Conservation (phyloP, 1,139 yeast species). For the Suhomyces taliae region DNA sequence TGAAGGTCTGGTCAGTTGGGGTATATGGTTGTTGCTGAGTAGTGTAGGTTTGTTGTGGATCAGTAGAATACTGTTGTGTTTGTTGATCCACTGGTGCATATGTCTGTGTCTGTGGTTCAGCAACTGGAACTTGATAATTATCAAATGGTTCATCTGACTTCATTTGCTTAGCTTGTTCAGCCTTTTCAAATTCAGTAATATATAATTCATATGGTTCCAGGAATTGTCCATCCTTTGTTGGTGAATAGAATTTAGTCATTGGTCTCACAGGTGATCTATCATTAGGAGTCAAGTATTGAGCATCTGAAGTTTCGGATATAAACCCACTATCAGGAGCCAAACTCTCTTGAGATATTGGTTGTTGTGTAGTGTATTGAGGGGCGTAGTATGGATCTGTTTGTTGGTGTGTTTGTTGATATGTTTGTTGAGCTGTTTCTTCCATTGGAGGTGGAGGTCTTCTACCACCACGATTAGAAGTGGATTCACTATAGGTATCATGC, state of each 20-base stretch:
- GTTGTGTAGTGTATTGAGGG: neutral
- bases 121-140: conserved; percentile 22
- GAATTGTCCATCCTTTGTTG: conserved; percentile 12
- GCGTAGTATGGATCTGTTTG: neutral
- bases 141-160: conserved; percentile 30
- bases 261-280: conserved; percentile 3
- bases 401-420: conserved; percentile 1
- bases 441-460: conserved; percentile 19
- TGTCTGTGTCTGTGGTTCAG: conserved; percentile 1
- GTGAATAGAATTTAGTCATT: conserved; percentile 4
- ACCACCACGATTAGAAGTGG: conserved; percentile 2
- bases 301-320: neutral
- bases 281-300: conserved; percentile 6
- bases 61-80: neutral
- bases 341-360: neutral
- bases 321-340: neutral
- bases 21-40: neutral
- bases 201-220: conserved; percentile 26
- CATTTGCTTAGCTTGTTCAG: conserved; percentile 7
- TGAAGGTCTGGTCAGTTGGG: neutral
- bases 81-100: neutral
- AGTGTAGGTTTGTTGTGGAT: too few relatives aligned
- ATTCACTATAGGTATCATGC: neutral
- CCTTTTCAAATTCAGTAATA: conserved; percentile 18
- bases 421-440: conserved; percentile 6